Conservation (phyloP, 176 grass and related monocot species). For the Oryza meridionalis region DNA sequence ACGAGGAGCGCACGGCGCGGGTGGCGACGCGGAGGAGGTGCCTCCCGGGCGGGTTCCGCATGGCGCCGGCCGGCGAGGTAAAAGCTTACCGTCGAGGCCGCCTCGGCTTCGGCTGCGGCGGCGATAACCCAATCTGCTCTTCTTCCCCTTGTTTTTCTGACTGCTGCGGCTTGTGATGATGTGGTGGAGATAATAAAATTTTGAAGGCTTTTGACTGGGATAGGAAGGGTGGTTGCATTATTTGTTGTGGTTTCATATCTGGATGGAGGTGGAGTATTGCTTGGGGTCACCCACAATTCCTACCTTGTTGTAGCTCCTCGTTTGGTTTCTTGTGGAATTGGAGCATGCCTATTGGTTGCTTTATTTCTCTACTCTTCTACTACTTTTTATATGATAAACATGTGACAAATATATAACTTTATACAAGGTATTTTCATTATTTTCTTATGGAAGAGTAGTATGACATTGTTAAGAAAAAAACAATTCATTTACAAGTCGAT, state of each 20-base stretch:
- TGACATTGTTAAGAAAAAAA: too few relatives aligned
- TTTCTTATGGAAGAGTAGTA: background rate
- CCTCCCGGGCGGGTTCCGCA: constrained; percentile 60
- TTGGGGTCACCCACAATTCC: constrained; percentile 44
- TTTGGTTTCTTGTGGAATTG: constrained; percentile 43
- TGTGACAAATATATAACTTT: background rate
- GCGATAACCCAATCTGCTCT: constrained; percentile 24
- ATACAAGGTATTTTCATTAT: background rate
- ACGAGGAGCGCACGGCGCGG: constrained; percentile 46
- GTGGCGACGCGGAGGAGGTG: constrained; percentile 60
- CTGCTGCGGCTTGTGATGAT: background rate
- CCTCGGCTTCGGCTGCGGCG: background rate
- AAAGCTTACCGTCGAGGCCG: constrained; percentile 7
- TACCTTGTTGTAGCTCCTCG: background rate
- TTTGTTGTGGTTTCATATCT: constrained; percentile 24
- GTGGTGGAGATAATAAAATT: background rate
- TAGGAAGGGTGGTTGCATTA: background rate
- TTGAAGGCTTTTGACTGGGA: constrained; percentile 26
- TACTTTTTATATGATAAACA: background rate
- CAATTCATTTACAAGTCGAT: too few relatives aligned
- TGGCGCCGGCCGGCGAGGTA: constrained; percentile 23
- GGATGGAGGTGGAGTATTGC: constrained; percentile 48
- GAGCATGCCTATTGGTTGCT: constrained; percentile 35
- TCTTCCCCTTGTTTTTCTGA: background rate
- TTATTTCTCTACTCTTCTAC: background rate